Base-by-base conservation (phyloP, 192 early-diverging fungal genomes). In the Coemansia sp. region DNA sequence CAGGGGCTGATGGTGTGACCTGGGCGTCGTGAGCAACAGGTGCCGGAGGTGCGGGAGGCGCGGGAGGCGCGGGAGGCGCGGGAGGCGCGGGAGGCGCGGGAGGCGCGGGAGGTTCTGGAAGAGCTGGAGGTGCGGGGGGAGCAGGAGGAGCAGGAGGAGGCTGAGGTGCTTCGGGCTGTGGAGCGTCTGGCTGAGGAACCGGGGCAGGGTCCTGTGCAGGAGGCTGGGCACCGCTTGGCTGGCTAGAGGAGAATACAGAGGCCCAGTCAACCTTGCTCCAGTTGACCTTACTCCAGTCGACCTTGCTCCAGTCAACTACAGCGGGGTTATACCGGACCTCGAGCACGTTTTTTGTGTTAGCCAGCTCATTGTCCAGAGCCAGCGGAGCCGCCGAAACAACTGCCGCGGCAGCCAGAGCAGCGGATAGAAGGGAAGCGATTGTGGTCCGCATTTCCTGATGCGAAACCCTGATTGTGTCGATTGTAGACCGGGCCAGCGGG, bases 201-300 rank as follows among this genome's bases (percentile, higher is more conserved):
- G 60, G 60, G 23, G 39, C 60, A 26, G 60, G 60, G 2, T 38
- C 60, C 21, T 38, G 37, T 7, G 60, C 23, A 13, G 46, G 20
- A 7, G 60, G 51, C 51, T 26, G 24, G 28, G 9, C 51, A 26
- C 14, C 28, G 16, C 31, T 55, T 55, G 51, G 51, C 16, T 3
- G 16, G 26, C 51, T 33, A 14, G 51, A 16, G 1, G 70, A 46
- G 39, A 74, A 69, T 11, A 73, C 62, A 7, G 62, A 58, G 34
- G 51, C 11, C 73, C 73, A 74, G 63, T 65, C 58, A 37, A 74
- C 35, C 7, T 67, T 37, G 38, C 31, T 53, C 63, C 63, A 65
- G 55, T 70, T 61, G 35, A 71, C 63, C 31, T 64, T 42, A 33
- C 39, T 64, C 68, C 68, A 76, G 61, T 70, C 62, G 26, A 72